phyloP scores from a whole-genome alignment of 2,329 filamentous ascomycete genomes.

The Catunica adiposa region DNA sequence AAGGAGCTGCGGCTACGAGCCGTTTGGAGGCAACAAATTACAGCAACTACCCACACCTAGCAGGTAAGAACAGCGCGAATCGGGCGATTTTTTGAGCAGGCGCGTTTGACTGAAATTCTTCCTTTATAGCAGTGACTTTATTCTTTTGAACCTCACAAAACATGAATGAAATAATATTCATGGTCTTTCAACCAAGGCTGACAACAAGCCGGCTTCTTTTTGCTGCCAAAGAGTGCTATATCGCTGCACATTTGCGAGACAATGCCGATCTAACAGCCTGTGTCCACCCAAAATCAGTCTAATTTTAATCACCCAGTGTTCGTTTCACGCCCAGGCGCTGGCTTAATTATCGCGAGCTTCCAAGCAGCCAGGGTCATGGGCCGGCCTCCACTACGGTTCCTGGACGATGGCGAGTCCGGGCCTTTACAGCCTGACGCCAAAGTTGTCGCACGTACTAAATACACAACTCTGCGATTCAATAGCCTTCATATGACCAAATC shows the following conservation, averaged over 20 bases:
- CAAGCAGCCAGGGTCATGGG: not conserved
- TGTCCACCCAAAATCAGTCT: not conserved
- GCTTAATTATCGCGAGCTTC: not conserved
- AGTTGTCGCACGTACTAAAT: not conserved
- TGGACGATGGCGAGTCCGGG: not conserved
- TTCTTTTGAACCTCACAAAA: no score
- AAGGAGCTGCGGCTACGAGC: not conserved
- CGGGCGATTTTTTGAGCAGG: no score
- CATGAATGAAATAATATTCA: no score
- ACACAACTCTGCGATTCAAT: not conserved
- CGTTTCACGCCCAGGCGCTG: not conserved
- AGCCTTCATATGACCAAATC: not conserved
- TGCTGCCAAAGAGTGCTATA: no score
- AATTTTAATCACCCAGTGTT: not conserved
- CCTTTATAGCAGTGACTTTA: no score
- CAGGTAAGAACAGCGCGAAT: no score
- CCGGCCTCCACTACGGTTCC: not conserved
- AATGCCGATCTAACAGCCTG: no score
- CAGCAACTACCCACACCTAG: not conserved
- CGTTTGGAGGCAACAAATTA: not conserved
- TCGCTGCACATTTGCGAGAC: no score
- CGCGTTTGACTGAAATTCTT: no score
- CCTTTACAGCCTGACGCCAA: not conserved
- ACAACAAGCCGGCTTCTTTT: no score
- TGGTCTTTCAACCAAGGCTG: no score